Evolutionary conservation across 148 eudicot genomes (phyloP).

Genomic region (Dianthus caryophyllus): DNA sequence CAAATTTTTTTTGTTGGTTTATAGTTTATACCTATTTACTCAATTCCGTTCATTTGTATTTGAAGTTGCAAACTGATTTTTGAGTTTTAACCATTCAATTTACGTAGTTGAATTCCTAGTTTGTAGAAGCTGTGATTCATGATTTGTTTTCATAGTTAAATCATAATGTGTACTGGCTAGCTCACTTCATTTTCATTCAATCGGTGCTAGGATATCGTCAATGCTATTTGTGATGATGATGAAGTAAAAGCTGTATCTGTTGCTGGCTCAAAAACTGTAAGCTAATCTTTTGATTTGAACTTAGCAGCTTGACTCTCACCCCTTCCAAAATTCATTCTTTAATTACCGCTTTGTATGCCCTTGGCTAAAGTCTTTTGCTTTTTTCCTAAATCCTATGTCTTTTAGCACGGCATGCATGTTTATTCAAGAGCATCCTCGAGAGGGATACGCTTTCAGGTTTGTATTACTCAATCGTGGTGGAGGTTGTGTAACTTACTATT

Average conservation of each 20-base stretch:
- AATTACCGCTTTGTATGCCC: not conserved
- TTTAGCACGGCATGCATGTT: slow-evolving; percentile 48
- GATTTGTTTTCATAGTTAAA: not conserved
- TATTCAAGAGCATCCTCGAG: slow-evolving; percentile 55
- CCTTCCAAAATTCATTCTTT: not conserved
- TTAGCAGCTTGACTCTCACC: not conserved
- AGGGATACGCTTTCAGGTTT: slow-evolving; percentile 48
- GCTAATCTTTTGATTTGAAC: slow-evolving; percentile 24
- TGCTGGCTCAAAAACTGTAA: slow-evolving; percentile 62
- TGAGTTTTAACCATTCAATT: not conserved
- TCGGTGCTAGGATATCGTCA: slow-evolving; percentile 50
- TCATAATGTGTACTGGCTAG: not conserved
- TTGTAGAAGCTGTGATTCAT: not conserved
- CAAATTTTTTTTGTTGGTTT: not conserved
- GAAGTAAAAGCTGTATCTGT: slow-evolving; percentile 59
- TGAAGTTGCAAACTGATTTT: not conserved
- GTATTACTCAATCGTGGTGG: not conserved
- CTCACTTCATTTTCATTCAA: not conserved
- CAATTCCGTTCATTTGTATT: not conserved
- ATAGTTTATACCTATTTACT: not conserved
- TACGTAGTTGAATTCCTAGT: slow-evolving; percentile 2
- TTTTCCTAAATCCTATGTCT: slow-evolving; percentile 9
- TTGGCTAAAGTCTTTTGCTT: slow-evolving; percentile 11
- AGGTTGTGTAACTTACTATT: not conserved
- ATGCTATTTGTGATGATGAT: slow-evolving; percentile 66